A percentile compares a stretch with the other conserved stretches of the same genome.
These are phyloP conservation scores for Dissophora ornata DNA, from an alignment of 192 early-diverging fungal genomes.

Conservation along the genomic window DNA sequence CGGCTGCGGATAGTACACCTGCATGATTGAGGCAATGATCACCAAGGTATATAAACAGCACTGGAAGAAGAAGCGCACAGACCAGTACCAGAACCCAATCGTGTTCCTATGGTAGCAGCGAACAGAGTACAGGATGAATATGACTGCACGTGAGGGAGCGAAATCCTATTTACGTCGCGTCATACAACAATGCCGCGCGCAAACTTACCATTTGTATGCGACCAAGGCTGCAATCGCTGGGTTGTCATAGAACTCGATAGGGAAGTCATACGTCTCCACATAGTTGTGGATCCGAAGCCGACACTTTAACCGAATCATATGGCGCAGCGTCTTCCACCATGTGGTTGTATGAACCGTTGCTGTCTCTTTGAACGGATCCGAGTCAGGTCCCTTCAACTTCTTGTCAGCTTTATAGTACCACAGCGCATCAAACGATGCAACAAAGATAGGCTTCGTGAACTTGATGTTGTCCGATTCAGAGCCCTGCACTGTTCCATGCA, in stretches of 20 bases:
- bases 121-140: no score
- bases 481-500: neutral
- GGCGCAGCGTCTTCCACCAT: neutral
- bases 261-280: constrained; percentile 5
- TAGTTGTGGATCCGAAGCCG: neutral
- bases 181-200: no score
- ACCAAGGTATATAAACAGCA: constrained; percentile 12
- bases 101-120: no score
- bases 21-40: neutral
- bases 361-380: neutral
- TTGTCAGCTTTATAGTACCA: neutral
- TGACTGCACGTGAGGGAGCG: no score
- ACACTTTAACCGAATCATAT: neutral
- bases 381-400: neutral
- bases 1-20: no score
- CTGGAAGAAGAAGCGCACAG: no score
- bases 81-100: no score
- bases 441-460: neutral
- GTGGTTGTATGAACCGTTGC: neutral
- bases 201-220: constrained; percentile 22
- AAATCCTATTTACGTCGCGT: no score
- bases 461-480: neutral
- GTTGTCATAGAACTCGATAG: constrained; percentile 13
- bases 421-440: constrained; percentile 14
- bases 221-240: constrained; percentile 15